phyloP scores from a whole-genome alignment of 805 yeast species.

The Starmerella gropengiesseri region DNA sequence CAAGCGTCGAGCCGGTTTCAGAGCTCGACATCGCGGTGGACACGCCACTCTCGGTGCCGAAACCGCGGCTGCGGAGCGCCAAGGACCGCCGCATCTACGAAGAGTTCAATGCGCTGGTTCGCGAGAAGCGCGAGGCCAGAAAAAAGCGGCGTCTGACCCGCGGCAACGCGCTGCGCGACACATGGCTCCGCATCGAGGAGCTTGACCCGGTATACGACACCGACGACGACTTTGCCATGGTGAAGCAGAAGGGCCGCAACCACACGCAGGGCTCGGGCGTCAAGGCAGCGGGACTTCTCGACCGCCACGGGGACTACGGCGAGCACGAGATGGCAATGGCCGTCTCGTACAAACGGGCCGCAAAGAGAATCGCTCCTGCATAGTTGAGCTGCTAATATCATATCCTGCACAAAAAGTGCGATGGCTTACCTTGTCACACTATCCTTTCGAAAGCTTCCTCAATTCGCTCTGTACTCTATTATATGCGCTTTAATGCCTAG shows the following conservation, averaged over 20 bases:
- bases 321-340: slow-evolving; percentile 16
- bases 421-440: too few relatives aligned
- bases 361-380: slow-evolving; percentile 2
- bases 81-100: slow-evolving; percentile 16
- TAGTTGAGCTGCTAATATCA: too few relatives aligned
- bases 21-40: slow-evolving; percentile 3
- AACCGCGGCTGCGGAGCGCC: slow-evolving; percentile 19
- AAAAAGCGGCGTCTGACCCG: slow-evolving; percentile 18
- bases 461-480: too few relatives aligned
- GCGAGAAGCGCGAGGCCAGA: slow-evolving; percentile 23
- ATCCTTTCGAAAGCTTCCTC: too few relatives aligned
- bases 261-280: slow-evolving; percentile 17
- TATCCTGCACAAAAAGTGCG: too few relatives aligned
- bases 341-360: slow-evolving; percentile 12
- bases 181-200: slow-evolving; percentile 27
- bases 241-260: slow-evolving; percentile 7
- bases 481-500: too few relatives aligned
- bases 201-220: slow-evolving; percentile 30
- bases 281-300: slow-evolving; percentile 21
- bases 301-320: slow-evolving; percentile 17
- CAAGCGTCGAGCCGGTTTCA: background rate
- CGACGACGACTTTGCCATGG: slow-evolving; percentile 26
- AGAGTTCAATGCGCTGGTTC: slow-evolving; percentile 19
- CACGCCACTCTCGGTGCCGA: slow-evolving; percentile 11
- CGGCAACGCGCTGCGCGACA: slow-evolving; percentile 24